Base-by-base conservation (phyloP, 2,329 filamentous ascomycete genomes). In the Fusarium newnesense region DNA sequence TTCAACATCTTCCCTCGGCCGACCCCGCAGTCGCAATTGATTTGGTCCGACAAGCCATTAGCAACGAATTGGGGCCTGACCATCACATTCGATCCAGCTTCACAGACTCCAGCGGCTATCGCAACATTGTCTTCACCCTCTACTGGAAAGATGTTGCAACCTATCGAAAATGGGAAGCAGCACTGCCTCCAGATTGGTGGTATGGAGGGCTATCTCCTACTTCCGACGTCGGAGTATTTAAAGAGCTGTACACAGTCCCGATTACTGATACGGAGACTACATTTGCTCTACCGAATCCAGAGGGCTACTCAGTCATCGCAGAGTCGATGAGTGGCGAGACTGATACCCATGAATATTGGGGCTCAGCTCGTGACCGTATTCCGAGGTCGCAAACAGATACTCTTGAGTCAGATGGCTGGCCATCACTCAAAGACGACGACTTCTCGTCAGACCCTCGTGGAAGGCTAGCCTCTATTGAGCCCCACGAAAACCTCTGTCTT, bases 361-460 rank as follows among this genome's bases (percentile, higher is more conserved):
- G 53, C 0, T 56, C 16, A 0, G 53, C 53, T 0, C 4, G 21
- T 1, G 21, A 56, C 0, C 53, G 53, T 2, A 16, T 56, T 18
- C 37, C 53, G 5, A 13, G 53, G 0, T 56, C 37, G 2, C 37
- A 34, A 9, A 43, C 37, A 2, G 21, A 56, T 5, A 21, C 8
- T 18, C 37, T 56, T 15, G 53, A 56, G 1, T 37, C 21, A 9
- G 16, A 19, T 26, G 37, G 53, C 37, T 32, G 21, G 53, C 53
- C 37, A 32, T 56, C 21, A 8, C 21, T 32, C 28, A 24, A 4
- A 18, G 26, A 28, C 1, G 16, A 32, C 1, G 9, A 7, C 7
- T 7, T 2, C 4, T 9, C 5, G 5, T 5, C 46, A 7, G 19
- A 49, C 4, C 9, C 19, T 7, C 28, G 7, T 49, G 28, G 28